phyloP scores from a whole-genome alignment of 495 filamentous ascomycete genomes.

The Cryomyces antarcticus region DNA sequence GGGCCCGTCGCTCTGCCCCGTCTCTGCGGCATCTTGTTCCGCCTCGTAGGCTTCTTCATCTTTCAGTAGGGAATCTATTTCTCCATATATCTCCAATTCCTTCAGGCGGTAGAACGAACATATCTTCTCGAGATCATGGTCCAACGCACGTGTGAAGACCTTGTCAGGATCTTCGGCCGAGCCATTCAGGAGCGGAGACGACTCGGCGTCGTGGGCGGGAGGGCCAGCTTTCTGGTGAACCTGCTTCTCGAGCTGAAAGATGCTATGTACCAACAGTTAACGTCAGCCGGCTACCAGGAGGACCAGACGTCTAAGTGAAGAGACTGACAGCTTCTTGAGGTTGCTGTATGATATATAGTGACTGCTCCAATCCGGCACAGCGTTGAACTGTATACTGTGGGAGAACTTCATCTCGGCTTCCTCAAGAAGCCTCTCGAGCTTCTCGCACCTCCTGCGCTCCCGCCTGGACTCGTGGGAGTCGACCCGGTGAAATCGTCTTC shows the following conservation, averaged over 20 bases:
- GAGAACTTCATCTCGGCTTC: slow-evolving; percentile 97
- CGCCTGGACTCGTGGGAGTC: too few species aligned
- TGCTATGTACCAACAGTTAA: slow-evolving; percentile 32
- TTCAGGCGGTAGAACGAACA: slow-evolving; percentile 75
- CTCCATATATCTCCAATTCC: slow-evolving; percentile 63
- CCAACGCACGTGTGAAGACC: slow-evolving; percentile 59
- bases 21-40: slow-evolving; percentile 35
- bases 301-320: not conserved
- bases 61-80: slow-evolving; percentile 51
- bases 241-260: slow-evolving; percentile 80
- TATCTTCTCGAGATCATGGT: slow-evolving; percentile 83
- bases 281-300: slow-evolving; percentile 2
- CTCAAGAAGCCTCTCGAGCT: slow-evolving; percentile 22
- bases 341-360: slow-evolving; percentile 97
- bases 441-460: slow-evolving; percentile 3
- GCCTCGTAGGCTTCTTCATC: slow-evolving; percentile 57
- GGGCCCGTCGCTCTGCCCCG: slow-evolving; percentile 31
- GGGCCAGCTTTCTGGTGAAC: slow-evolving; percentile 28
- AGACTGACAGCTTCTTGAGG: slow-evolving; percentile 84
- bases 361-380: slow-evolving; percentile 94
- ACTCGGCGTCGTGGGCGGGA: slow-evolving; percentile 46
- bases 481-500: too few species aligned
- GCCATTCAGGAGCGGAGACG: slow-evolving; percentile 55
- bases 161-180: slow-evolving; percentile 46
- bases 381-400: slow-evolving; percentile 98